phyloP scores from a whole-genome alignment of 2,329 filamentous ascomycete genomes.

The Ascochyta pisi region DNA sequence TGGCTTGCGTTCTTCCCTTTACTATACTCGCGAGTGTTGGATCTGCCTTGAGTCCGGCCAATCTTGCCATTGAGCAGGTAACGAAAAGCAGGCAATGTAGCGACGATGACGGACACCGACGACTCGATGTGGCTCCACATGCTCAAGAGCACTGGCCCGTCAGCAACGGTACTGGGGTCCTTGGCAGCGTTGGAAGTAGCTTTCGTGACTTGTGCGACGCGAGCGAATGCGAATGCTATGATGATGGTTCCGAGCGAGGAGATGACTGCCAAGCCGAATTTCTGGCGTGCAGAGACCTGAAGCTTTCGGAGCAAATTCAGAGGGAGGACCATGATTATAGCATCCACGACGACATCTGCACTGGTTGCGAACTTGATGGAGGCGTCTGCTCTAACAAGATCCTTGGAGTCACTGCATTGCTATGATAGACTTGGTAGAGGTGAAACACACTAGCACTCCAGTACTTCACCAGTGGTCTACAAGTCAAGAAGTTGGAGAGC shows the following conservation, averaged over 20 bases:
- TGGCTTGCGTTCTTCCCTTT: background rate
- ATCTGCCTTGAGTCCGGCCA: background rate
- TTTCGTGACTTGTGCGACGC: constrained; percentile 23
- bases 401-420: background rate
- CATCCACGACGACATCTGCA: constrained; percentile 10
- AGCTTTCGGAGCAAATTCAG: constrained; percentile 37
- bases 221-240: constrained; percentile 24
- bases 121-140: constrained; percentile 18
- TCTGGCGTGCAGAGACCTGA: constrained; percentile 34
- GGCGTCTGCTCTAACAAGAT: background rate
- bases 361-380: constrained; percentile 9
- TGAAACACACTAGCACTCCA: constrained; percentile 1
- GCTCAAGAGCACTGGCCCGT: constrained; percentile 7
- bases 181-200: background rate
- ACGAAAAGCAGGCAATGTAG: constrained; percentile 11
- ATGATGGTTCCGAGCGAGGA: constrained; percentile 35
- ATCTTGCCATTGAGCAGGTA: constrained; percentile 3
- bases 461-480: constrained; percentile 1
- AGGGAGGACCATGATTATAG: constrained; percentile 38
- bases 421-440: background rate
- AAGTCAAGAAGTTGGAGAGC: constrained; percentile 13
- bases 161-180: constrained; percentile 1
- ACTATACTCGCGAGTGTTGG: background rate
- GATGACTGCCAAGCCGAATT: constrained; percentile 33
- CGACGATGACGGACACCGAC: constrained; percentile 11